Evolutionary conservation across 1,139 yeast genomes (phyloP).

Genomic region (Lodderomyces pseudojiufengensis): DNA sequence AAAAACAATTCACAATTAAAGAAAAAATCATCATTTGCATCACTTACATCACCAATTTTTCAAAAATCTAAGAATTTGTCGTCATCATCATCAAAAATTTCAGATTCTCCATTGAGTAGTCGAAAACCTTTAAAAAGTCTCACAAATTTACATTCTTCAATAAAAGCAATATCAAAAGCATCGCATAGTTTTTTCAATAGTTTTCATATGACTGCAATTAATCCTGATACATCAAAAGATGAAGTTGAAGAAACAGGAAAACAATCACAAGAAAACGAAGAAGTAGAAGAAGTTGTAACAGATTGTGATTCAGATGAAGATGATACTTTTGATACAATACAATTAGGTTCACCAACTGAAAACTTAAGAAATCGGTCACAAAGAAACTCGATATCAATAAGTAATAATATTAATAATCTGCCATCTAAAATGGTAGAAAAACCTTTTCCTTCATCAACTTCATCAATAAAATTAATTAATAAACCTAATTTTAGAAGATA

Average conservation of each 20-base stretch:
- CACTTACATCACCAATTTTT: too few species aligned
- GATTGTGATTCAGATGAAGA: conserved; percentile 9
- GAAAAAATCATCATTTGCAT: too few species aligned
- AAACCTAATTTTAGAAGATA: conserved; percentile 46
- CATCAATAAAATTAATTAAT: neutral
- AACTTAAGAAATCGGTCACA: too few species aligned
- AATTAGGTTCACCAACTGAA: conserved; percentile 10
- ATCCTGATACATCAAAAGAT: neutral
- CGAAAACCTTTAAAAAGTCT: conserved; percentile 27
- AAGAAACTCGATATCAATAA: neutral
- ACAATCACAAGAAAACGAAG: conserved; percentile 6
- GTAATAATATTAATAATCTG: neutral
- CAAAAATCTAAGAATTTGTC: too few species aligned
- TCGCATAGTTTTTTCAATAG: conserved; percentile 12
- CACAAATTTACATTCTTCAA: conserved; percentile 25
- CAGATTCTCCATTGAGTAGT: conserved; percentile 10
- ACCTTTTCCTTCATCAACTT: neutral
- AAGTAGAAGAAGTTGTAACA: conserved; percentile 7
- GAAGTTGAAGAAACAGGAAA: too few species aligned
- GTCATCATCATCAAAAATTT: neutral
- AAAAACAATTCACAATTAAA: too few species aligned
- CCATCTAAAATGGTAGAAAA: neutral
- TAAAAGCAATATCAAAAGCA: conserved; percentile 21
- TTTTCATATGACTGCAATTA: conserved; percentile 6
- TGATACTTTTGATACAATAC: conserved; percentile 16